These are phyloP conservation scores for Neofusicoccum kwambonambiense DNA, from an alignment of 2,329 filamentous ascomycete species.

Conservation along the genomic window DNA sequence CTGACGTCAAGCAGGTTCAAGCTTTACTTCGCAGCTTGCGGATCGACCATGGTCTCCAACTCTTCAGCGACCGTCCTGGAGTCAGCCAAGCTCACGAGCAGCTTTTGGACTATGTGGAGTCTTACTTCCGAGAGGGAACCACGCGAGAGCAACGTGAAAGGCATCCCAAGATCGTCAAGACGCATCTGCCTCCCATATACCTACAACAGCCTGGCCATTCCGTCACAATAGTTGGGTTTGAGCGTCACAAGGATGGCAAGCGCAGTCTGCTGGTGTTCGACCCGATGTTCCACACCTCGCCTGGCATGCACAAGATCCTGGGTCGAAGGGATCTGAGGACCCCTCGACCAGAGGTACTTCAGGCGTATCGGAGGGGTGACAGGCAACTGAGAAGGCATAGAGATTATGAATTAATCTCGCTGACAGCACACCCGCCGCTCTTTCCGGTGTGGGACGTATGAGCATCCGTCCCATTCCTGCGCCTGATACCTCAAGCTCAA, in stretches of 20 bases:
- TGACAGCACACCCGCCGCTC: constrained; percentile 37
- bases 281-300: constrained; percentile 73
- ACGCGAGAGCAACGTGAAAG: constrained; percentile 27
- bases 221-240: constrained; percentile 83
- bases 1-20: constrained; percentile 60
- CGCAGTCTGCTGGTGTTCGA: constrained; percentile 82
- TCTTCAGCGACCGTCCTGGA: constrained; percentile 50
- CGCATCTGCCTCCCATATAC: constrained; percentile 78
- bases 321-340: constrained; percentile 47
- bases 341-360: constrained; percentile 56
- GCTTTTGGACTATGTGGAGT: constrained; percentile 67
- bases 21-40: constrained; percentile 70
- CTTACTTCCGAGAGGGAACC: constrained; percentile 62
- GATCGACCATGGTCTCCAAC: constrained; percentile 56
- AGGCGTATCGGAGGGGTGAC: constrained; percentile 67
- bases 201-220: constrained; percentile 90
- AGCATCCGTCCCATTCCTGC: constrained; percentile 18
- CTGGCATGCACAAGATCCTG: constrained; percentile 60
- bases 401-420: constrained; percentile 74
- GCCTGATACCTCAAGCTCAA: background rate
- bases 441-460: constrained; percentile 44
- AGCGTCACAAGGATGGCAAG: constrained; percentile 63
- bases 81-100: constrained; percentile 50
- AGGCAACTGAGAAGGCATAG: constrained; percentile 68
- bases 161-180: constrained; percentile 63